A percentile compares a stretch with the other conserved stretches of the same genome.
phyloP scores from a whole-genome alignment of 305 asterid species.

The Fraxinus paxiana region DNA sequence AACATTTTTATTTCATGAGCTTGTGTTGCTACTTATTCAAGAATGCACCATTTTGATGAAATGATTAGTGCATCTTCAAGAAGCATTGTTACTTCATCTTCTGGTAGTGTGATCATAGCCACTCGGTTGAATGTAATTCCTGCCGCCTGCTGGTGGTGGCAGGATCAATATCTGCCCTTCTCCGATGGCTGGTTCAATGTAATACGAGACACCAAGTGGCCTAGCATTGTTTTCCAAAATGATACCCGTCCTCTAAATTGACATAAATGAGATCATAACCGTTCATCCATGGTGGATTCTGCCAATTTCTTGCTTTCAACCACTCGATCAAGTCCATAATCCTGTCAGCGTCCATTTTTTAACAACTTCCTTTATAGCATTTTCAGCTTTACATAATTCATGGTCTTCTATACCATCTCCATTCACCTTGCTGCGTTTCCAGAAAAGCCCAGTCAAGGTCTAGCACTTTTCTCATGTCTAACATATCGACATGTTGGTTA shows the following conservation, averaged over 20 bases:
- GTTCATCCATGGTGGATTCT: constrained; percentile 17
- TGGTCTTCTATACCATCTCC: constrained; percentile 23
- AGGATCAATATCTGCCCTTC: constrained; percentile 36
- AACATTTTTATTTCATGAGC: not conserved
- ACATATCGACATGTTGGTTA: constrained; percentile 33
- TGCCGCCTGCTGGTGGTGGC: constrained; percentile 29
- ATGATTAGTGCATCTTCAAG: constrained; percentile 36
- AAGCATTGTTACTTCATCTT: constrained; percentile 42
- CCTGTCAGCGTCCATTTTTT: constrained; percentile 30
- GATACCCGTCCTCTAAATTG: not conserved
- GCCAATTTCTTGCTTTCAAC: constrained; percentile 28
- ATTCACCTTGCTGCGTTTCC: constrained; percentile 38
- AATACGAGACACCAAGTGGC: constrained; percentile 39
- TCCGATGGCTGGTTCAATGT: constrained; percentile 40
- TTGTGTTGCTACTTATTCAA: not conserved
- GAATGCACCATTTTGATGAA: not conserved
- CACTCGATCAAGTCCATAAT: constrained; percentile 43
- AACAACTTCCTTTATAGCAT: constrained; percentile 27
- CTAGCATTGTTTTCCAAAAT: constrained; percentile 8
- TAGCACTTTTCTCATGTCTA: constrained; percentile 35
- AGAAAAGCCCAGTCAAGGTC: constrained; percentile 34
- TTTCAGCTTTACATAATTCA: constrained; percentile 31
- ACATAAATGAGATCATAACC: constrained; percentile 6
- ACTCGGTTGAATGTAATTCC: constrained; percentile 27
- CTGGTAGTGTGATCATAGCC: constrained; percentile 42